Percentiles rank a stretch among this genome's conserved stretches.
phyloP scores from a whole-genome alignment of 1,284 basidiomycete genomes.

The Mycena sp. region DNA sequence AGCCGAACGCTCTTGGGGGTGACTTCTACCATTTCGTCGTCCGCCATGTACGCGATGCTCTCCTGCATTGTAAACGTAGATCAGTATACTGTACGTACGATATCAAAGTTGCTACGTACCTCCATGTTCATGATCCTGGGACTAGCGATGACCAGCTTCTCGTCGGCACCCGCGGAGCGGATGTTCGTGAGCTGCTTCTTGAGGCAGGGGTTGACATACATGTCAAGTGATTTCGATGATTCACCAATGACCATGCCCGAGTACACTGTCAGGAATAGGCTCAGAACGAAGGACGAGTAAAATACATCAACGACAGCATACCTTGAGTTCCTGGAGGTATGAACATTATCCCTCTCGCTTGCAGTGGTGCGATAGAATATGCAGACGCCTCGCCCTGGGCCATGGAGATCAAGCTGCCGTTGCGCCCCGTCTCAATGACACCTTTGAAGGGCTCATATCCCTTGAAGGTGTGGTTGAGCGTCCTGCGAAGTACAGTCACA shows the following conservation, averaged over 20 bases:
- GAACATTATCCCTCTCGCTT: constrained; percentile 56
- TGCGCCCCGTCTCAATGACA: constrained; percentile 53
- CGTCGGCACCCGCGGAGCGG: constrained; percentile 54
- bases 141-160: constrained; percentile 55
- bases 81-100: background rate
- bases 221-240: constrained; percentile 52
- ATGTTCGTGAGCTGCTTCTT: constrained; percentile 60
- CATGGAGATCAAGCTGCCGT: constrained; percentile 57
- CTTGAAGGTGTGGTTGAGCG: constrained; percentile 59
- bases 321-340: constrained; percentile 52
- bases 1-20: constrained; percentile 51
- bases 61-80: constrained; percentile 35
- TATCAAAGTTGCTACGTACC: background rate
- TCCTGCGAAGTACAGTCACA: constrained; percentile 36
- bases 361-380: constrained; percentile 56
- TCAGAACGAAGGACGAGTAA: background rate
- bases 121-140: constrained; percentile 53
- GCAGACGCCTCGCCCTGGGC: constrained; percentile 51
- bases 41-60: constrained; percentile 55
- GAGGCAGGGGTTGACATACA: constrained; percentile 54
- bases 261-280: constrained; percentile 44
- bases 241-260: constrained; percentile 60
- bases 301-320: constrained; percentile 30
- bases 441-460: constrained; percentile 53
- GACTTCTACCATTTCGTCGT: constrained; percentile 57